These are phyloP conservation scores for Xanthoconium separans DNA, from an alignment of 1,284 basidiomycete species.

Conservation along the genomic window DNA sequence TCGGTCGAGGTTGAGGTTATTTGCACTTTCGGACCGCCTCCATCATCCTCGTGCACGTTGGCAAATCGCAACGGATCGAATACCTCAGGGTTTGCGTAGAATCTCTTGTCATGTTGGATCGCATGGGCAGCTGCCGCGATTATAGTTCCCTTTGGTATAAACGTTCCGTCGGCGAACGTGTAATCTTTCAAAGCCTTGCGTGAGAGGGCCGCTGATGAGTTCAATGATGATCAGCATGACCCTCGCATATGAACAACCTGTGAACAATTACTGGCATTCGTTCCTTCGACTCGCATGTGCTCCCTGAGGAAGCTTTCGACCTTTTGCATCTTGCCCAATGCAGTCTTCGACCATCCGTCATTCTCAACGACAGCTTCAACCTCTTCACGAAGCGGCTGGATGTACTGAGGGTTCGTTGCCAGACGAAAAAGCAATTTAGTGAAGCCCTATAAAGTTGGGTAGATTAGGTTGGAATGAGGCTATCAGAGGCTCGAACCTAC, in stretches of 20 bases:
- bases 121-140: slow-evolving; percentile 24
- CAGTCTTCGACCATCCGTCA: neutral
- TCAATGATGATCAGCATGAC: neutral
- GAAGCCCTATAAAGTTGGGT: neutral
- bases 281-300: neutral
- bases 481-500: slow-evolving; percentile 6
- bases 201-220: slow-evolving; percentile 22
- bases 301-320: neutral
- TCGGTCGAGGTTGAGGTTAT: slow-evolving; percentile 11
- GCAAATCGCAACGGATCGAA: slow-evolving; percentile 38
- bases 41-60: slow-evolving; percentile 12
- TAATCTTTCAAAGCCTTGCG: slow-evolving; percentile 27
- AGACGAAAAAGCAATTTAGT: neutral
- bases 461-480: neutral
- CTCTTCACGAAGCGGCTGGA: neutral
- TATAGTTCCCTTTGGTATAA: slow-evolving; percentile 37
- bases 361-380: neutral
- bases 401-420: neutral
- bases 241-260: neutral
- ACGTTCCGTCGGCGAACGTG: slow-evolving; percentile 42
- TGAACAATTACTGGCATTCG: slow-evolving; percentile 9
- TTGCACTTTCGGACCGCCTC: slow-evolving; percentile 15
- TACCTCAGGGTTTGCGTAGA: slow-evolving; percentile 24
- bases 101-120: slow-evolving; percentile 26
- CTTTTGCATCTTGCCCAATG: neutral